A percentile compares a stretch with the other conserved stretches of the same genome.
phyloP scores from a whole-genome alignment of 352 stramenopile genomes.

The Globisporangium abappressorium region DNA sequence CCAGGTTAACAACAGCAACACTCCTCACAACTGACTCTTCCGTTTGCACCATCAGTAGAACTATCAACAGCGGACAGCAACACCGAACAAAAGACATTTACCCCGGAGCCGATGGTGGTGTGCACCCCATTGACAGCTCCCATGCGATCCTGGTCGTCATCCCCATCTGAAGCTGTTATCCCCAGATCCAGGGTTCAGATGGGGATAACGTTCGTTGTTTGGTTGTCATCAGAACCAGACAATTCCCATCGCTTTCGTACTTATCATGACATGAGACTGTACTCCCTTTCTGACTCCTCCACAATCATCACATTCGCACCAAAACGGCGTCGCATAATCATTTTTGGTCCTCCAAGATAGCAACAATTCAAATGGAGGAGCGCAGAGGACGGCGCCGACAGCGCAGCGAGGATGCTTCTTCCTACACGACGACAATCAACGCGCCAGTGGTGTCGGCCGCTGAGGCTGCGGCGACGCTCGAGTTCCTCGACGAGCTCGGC shows the following conservation, averaged over 20 bases:
- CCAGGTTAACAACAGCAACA: not conserved
- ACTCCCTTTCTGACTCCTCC: not conserved
- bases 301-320: not conserved
- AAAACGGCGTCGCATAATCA: not conserved
- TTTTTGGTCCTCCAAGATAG: not conserved
- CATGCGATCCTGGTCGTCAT: not conserved
- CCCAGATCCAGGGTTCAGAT: not conserved
- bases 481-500: slow-evolving; percentile 2
- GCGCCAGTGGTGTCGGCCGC: not conserved
- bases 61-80: not conserved
- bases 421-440: not conserved
- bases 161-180: not conserved
- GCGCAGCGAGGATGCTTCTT: not conserved
- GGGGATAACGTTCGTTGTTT: not conserved
- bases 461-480: not conserved
- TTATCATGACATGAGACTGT: not conserved
- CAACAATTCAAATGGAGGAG: not conserved
- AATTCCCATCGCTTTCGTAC: not conserved
- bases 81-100: not conserved
- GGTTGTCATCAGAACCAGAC: not conserved
- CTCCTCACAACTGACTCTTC: not conserved
- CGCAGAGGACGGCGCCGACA: not conserved
- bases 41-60: not conserved
- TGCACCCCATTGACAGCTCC: not conserved
- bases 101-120: not conserved